Evolutionary conservation across 139 green algal genomes (phyloP), one percentile per base, ranked within the genome.

Genomic region (Parachlorella kessleri): DNA sequence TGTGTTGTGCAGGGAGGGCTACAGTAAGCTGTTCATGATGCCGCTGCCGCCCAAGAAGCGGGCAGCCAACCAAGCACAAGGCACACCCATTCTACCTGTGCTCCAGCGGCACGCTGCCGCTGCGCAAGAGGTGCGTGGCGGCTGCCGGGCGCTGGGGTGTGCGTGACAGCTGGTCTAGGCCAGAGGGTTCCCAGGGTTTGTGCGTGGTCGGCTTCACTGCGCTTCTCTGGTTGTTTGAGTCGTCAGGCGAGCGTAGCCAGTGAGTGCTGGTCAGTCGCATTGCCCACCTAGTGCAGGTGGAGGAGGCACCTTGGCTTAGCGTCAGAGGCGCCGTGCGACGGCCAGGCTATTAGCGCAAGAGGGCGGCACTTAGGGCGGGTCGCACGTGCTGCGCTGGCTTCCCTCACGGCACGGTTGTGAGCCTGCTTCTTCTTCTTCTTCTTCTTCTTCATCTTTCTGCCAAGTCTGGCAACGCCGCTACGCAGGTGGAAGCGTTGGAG

Each of bases 11-110:
- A 88, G 80, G 3, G 89, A 94, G 70, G 92, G 90, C 30, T 64
- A 77, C 73, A 72, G 33, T 73, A 94, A 94, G 78, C 77, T 96
- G 38, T 96, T 95, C 77, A 64, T 87, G 59, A 75, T 78, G 64
- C 85, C 88, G 38, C 71, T 95, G 14, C 26, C 77, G 6, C 35
- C 80, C 33, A 93, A 94, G 73, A 72, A 85, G 54, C 28, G 73
- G 33, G 64, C 75, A 6, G 68, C 71, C 39, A 95, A 95, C 72
- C 42, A 82, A 35, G 67, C 77, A 53, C 80, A 82, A 30, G 81
- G 82, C 40, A 86, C 88, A 3, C 36, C 78, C 55, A 77, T 94
- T 26, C 68, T 78, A 10, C 76, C 59, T 42, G 79, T 82, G 26
- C 70, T 92, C 54, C 30, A 33, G 40, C 72, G 66, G 28, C 73